Base-by-base conservation (phyloP, 495 filamentous ascomycete species). In the Penicillium subrubescens region DNA sequence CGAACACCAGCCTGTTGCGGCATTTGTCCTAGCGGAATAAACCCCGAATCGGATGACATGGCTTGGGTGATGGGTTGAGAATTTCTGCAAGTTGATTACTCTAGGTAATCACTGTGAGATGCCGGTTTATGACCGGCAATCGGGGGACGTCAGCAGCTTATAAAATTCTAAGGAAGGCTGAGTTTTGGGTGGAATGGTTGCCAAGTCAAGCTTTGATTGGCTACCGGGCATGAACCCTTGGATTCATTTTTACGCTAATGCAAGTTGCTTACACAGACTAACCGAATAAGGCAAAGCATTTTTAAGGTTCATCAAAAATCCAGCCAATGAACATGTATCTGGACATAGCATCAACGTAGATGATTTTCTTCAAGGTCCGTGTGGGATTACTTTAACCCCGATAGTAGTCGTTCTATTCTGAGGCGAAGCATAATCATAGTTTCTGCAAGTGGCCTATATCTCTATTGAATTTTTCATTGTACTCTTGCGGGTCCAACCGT, bases 1-100 rank as follows among this genome's bases (percentile, higher is more conserved):
- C 44, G 48, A 11, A 65, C 46, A 8, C 59, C 48, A 14, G 34
- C 65, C 59, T 65, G 68, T 39, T 65, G 68, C 2, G 66, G 62
- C 66, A 68, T 68, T 21, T 11, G 50, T 8, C 21, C 27, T 8
- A 66, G 23, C 27, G 64, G 59, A 54, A 65, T 65, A 44, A 65
- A 52, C 31, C 25, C 25, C 8, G 25, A n/a, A 3, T 31, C n/a
- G 8, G 51, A 53, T 29, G 51, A 31, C 51, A 53, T 53, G 27
- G 51, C 51, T 19, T 31, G 8, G 19, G 3, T 46, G 8, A 46
- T 46, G 11, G n/a, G 11, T 46, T 46, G 43, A 8, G 10, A n/a
- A 46, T 21, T 19, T 11, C 43, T 46, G 43, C 19, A 46, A 31
- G 31, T 31, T 33, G 51, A 53, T 53, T 19, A 53, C 51, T 3